Percentiles rank a stretch among this genome's conserved stretches.
Evolutionary conservation across 306 rosid species (phyloP).

Genomic region (Sindora glabra): DNA sequence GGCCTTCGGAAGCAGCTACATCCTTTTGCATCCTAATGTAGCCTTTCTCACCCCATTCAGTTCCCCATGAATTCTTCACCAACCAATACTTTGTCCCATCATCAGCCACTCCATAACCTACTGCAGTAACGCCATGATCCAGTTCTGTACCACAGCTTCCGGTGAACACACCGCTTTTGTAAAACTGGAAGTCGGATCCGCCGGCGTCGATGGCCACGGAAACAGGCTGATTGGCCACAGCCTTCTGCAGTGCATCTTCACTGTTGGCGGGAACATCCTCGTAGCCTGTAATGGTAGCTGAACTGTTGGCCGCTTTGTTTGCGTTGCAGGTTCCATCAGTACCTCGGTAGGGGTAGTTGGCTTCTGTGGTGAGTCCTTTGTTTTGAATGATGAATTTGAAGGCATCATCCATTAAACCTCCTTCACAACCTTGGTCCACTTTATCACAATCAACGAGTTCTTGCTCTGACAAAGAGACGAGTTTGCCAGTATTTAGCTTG

Average conservation of each 20-base stretch:
- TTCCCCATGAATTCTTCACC: conserved; percentile 48
- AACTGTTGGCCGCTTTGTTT: background rate
- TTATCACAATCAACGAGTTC: conserved; percentile 44
- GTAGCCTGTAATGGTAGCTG: conserved; percentile 15
- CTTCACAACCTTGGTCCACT: conserved; percentile 35
- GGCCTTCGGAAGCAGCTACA: conserved; percentile 27
- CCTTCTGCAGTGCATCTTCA: conserved; percentile 22
- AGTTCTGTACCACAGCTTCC: conserved; percentile 39
- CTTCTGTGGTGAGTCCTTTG: conserved; percentile 27
- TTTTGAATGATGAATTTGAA: conserved; percentile 40
- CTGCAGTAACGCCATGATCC: conserved; percentile 32
- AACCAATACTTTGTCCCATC: no score
- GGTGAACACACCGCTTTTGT: conserved; percentile 34
- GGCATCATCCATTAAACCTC: conserved; percentile 32
- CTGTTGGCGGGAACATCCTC: conserved; percentile 31
- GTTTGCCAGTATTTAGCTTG: no score
- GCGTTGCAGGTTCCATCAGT: conserved; percentile 20
- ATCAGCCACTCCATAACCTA: no score
- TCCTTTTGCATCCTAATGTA: no score
- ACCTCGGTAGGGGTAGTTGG: conserved; percentile 26
- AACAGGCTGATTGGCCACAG: conserved; percentile 32
- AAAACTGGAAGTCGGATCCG: conserved; percentile 21
- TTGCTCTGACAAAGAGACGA: conserved; percentile 34
- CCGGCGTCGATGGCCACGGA: conserved; percentile 41
- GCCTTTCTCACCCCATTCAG: conserved; percentile 41